Percentiles rank a stretch among this genome's conserved stretches.
These are phyloP conservation scores for Wickerhamomyces xylosicus DNA, from an alignment of 805 yeast genomes.

Conservation along the genomic window DNA sequence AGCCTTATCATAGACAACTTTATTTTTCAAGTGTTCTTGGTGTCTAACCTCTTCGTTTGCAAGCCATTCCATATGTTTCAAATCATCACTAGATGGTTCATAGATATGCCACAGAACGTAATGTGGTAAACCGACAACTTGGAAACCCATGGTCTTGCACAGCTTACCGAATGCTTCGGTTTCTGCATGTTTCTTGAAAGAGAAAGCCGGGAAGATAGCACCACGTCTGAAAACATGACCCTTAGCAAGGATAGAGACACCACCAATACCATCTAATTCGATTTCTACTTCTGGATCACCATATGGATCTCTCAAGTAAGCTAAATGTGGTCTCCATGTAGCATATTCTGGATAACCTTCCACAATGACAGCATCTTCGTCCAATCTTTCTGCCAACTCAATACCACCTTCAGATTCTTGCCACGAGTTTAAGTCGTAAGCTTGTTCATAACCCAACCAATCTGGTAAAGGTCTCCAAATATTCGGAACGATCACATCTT, in stretches of 20 bases:
- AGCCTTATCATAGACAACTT: slow-evolving; percentile 54
- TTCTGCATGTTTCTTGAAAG: slow-evolving; percentile 93
- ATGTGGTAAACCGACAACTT: slow-evolving; percentile 86
- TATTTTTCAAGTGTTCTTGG: slow-evolving; percentile 50
- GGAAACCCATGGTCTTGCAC: slow-evolving; percentile 76
- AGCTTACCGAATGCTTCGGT: slow-evolving; percentile 95
- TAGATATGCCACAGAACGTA: slow-evolving; percentile 95
- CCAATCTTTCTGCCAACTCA: slow-evolving; percentile 63
- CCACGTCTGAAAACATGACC: slow-evolving; percentile 83
- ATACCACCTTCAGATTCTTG: slow-evolving; percentile 77
- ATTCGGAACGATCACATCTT: slow-evolving; percentile 90
- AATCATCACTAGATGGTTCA: slow-evolving; percentile 90
- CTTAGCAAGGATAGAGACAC: slow-evolving; percentile 84
- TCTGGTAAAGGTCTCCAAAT: slow-evolving; percentile 88
- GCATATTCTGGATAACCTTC: slow-evolving; percentile 97
- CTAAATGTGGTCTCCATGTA: slow-evolving; percentile 96
- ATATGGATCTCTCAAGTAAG: slow-evolving; percentile 87
- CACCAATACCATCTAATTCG: slow-evolving; percentile 95
- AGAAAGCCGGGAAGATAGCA: slow-evolving; percentile 92
- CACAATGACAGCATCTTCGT: slow-evolving; percentile 92
- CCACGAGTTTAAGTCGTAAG: slow-evolving; percentile 81
- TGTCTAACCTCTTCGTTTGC: slow-evolving; percentile 67
- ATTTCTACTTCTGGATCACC: slow-evolving; percentile 92
- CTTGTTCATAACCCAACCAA: slow-evolving; percentile 78
- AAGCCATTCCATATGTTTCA: slow-evolving; percentile 83